phyloP scores from a whole-genome alignment of 768 basidiomycete genomes.

The Russula abietina region DNA sequence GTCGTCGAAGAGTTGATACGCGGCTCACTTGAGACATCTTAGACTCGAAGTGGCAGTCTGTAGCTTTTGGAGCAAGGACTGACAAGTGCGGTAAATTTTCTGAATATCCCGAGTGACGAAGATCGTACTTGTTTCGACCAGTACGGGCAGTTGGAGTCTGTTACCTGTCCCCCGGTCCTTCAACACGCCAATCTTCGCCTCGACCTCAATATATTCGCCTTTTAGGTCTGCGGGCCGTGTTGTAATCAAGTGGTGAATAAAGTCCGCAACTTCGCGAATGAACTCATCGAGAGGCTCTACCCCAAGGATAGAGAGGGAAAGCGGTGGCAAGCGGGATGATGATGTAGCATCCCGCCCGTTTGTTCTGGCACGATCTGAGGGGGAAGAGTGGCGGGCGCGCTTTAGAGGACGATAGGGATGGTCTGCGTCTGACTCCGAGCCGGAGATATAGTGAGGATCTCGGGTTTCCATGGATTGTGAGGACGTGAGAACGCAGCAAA shows the following conservation, averaged over 20 bases:
- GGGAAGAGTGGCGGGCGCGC: conserved; percentile 35
- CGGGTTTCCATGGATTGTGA: conserved; percentile 26
- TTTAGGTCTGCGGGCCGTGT: conserved; percentile 44
- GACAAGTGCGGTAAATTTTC: conserved; percentile 16
- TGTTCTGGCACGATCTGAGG: conserved; percentile 30
- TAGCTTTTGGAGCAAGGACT: conserved; percentile 63
- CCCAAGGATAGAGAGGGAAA: conserved; percentile 76
- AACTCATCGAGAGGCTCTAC: conserved; percentile 92
- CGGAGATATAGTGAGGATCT: conserved; percentile 26
- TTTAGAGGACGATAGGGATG: conserved; percentile 32
- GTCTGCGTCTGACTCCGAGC: conserved; percentile 29
- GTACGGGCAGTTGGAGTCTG: conserved; percentile 63
- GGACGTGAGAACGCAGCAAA: not conserved
- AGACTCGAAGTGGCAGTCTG: conserved; percentile 77
- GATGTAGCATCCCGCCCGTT: conserved; percentile 28
- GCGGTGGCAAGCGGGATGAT: conserved; percentile 45
- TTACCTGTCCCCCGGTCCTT: conserved; percentile 49
- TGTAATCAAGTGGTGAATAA: conserved; percentile 65
- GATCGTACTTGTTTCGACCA: conserved; percentile 71
- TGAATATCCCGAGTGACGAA: not conserved
- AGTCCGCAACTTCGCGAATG: conserved; percentile 86
- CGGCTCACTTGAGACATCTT: conserved; percentile 82
- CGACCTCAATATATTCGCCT: conserved; percentile 75
- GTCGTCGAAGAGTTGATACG: not conserved
- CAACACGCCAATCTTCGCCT: conserved; percentile 83